phyloP scores from a whole-genome alignment of 228 moss, liverwort and hornwort species.

The Sphagnum magellanicum region DNA sequence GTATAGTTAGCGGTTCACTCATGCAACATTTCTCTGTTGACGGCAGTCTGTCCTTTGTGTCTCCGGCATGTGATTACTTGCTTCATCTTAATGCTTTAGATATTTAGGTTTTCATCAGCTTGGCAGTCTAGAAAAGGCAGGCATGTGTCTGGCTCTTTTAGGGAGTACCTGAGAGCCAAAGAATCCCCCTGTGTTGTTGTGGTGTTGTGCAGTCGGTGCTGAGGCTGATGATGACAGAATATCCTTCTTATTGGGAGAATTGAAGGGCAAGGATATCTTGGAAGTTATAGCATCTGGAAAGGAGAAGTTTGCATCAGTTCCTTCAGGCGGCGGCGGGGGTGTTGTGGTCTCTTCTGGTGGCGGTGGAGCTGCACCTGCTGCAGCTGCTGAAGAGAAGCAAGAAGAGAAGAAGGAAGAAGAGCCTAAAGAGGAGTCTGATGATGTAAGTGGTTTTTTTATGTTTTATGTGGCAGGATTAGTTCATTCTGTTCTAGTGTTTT shows the following conservation, averaged over 20 bases:
- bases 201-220: constrained; percentile 4
- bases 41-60: too few species aligned
- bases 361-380: constrained; percentile 33
- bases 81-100: too few species aligned
- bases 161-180: neutral
- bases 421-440: constrained; percentile 31
- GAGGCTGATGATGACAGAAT: constrained; percentile 5
- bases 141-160: neutral
- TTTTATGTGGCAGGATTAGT: neutral
- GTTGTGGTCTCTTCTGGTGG: constrained; percentile 24
- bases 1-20: too few species aligned
- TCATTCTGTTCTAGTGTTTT: neutral
- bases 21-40: too few species aligned
- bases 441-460: constrained; percentile 16
- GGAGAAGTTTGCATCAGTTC: constrained; percentile 6
- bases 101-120: too few species aligned
- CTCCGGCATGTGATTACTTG: too few species aligned
- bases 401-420: constrained; percentile 70
- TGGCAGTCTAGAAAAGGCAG: too few species aligned
- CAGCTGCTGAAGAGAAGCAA: constrained; percentile 41
- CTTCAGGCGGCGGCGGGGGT: constrained; percentile 60
- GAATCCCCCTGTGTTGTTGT: neutral
- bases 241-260: neutral
- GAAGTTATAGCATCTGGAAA: constrained; percentile 6
- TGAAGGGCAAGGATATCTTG: constrained; percentile 4